Percentiles rank a stretch among this genome's conserved stretches.
phyloP scores from a whole-genome alignment of 1,284 basidiomycete genomes.

The Cutaneotrichosporon dermatis region DNA sequence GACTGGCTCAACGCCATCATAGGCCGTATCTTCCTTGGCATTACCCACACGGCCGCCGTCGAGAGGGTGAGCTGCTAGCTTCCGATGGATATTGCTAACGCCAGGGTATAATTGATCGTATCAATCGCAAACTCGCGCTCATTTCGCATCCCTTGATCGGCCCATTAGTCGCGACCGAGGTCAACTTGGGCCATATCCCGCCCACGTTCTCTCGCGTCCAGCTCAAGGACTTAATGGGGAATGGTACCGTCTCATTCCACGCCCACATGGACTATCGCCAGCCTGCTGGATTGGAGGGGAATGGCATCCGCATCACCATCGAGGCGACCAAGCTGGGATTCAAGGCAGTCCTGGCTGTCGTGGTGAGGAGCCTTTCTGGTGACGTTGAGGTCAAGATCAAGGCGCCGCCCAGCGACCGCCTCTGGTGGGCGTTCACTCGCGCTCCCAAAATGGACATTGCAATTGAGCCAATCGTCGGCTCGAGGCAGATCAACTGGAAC shows the following conservation, averaged over 20 bases:
- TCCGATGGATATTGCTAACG: not conserved
- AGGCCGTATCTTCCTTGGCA: constrained; percentile 86
- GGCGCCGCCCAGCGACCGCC: constrained; percentile 86
- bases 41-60: constrained; percentile 75
- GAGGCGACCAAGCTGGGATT: constrained; percentile 79
- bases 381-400: constrained; percentile 88
- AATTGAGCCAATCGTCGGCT: constrained; percentile 89
- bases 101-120: constrained; percentile 71
- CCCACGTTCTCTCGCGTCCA: constrained; percentile 87
- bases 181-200: constrained; percentile 77
- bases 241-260: constrained; percentile 87
- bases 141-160: constrained; percentile 80
- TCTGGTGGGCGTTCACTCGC: constrained; percentile 98
- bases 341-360: constrained; percentile 76
- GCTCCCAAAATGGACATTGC: constrained; percentile 82
- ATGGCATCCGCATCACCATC: constrained; percentile 81
- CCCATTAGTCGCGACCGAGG: constrained; percentile 80
- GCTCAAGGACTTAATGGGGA: constrained; percentile 89
- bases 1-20: constrained; percentile 94
- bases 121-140: constrained; percentile 90
- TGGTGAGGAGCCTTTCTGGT: constrained; percentile 82
- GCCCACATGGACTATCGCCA: constrained; percentile 67
- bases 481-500: constrained; percentile 53
- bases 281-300: constrained; percentile 52
- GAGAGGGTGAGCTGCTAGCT: constrained; percentile 54